Evolutionary conservation across 2,329 filamentous ascomycete genomes (phyloP), one percentile per base, ranked within the genome.

Genomic region (Podosphaera aphanis): DNA sequence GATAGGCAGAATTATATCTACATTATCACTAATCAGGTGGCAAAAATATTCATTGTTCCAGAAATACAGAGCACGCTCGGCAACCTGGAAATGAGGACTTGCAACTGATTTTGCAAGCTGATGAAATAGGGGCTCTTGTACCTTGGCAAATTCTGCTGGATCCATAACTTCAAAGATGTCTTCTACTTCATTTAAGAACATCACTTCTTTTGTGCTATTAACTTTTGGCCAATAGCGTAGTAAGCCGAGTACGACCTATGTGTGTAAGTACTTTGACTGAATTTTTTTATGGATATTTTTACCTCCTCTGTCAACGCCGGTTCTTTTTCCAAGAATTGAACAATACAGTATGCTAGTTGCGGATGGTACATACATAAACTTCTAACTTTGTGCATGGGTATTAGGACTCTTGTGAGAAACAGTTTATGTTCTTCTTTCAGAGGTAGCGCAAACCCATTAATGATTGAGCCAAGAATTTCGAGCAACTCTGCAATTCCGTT

Each of bases 41-140:
- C 90, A 98, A 66, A 98, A 98, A 62, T 98, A 98, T 62, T 98
- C 90, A 59, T 98, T 98, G 69, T 98, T 98, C 90, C 90, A 98
- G 67, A 98, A 98, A 66, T 98, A 98, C 23, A 98, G 71, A 4
- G 90, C 90, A 53, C 90, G 77, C 65, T 98, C 90, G 16, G 90
- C 90, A 48, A 98, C 90, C 68, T 98, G 90, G 67, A 98, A 98
- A 63, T 98, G 90, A 43, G 90, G 90, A 60, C 90, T 98, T 43
- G 90, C 88, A 37, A 98, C 90, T 2, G 90, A 95, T 63, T 95
- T 98, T 52, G 90, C 86, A 52, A 98, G 70, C 61, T 98, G 90
- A 56, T 93, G 85, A 69, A 98, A 98, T 35, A 98, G 67, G 43
- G 90, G 88, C 59, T 95, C 90, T 62, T 98, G 90, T 35, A 98